Conservation (phyloP, 208 protist genomes). For the Trypanosoma cruzi region DNA sequence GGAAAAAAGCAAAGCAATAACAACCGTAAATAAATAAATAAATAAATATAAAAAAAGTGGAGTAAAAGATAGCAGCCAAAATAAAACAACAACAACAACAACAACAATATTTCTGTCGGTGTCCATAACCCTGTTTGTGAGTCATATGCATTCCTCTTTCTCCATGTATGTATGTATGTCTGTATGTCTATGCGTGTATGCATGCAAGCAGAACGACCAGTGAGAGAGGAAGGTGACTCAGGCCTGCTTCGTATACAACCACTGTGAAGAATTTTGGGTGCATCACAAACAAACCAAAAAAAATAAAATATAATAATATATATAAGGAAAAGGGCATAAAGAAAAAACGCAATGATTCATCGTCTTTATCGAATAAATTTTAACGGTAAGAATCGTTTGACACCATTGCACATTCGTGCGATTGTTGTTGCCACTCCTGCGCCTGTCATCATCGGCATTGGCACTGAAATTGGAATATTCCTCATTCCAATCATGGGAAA, state of each 20-base stretch:
- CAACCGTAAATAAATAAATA: no score
- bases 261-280: constrained; percentile 9
- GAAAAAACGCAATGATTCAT: no score
- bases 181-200: constrained; percentile 10
- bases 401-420: not conserved
- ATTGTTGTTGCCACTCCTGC: not conserved
- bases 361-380: not conserved
- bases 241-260: not conserved
- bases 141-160: no score
- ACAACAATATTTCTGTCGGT: no score
- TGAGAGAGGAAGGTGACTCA: not conserved
- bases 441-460: not conserved
- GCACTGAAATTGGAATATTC: not conserved
- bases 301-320: no score
- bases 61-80: no score
- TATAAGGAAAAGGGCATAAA: no score
- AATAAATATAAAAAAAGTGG: no score
- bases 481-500: constrained; percentile 5
- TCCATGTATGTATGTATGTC: no score
- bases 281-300: no score
- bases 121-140: constrained; percentile 8
- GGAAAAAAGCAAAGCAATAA: constrained; percentile 12
- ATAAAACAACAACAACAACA: no score
- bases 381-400: not conserved
- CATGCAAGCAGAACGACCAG: not conserved